Evolutionary conservation across 306 rosid species (phyloP).

Genomic region (Carpinus viminea): DNA sequence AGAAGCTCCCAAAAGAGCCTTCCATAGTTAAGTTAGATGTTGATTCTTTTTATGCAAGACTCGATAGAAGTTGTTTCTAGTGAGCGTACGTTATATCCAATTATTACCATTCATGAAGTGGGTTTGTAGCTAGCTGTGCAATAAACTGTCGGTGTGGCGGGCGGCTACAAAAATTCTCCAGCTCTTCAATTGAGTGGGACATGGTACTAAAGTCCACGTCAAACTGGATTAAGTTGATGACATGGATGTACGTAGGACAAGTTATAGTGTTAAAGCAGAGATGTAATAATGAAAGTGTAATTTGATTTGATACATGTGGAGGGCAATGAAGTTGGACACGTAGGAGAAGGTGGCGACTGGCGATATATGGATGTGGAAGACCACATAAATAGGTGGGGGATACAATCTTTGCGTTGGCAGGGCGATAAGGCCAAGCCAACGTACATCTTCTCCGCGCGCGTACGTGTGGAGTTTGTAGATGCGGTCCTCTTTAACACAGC

Average conservation of each 20-base stretch:
- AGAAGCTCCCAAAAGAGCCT: too few species aligned
- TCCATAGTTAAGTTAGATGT: too few species aligned
- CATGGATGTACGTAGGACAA: conserved; percentile 51
- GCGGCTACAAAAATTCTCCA: too few species aligned
- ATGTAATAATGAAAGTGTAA: conserved; percentile 5
- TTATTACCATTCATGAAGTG: too few species aligned
- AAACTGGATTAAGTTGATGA: conserved; percentile 53
- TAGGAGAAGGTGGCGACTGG: conserved; percentile 11
- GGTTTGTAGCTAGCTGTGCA: too few species aligned
- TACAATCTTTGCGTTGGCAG: conserved; percentile 26
- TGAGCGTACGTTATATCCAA: too few species aligned
- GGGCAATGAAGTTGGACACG: conserved; percentile 40
- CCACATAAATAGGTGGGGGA: conserved; percentile 36
- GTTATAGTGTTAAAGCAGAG: conserved; percentile 19
- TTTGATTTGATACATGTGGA: conserved; percentile 36
- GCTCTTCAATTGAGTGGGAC: too few species aligned
- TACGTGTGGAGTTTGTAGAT: conserved; percentile 16
- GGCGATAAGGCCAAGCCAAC: conserved; percentile 8
- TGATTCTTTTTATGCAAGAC: too few species aligned
- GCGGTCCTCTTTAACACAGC: conserved; percentile 19
- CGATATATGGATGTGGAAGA: conserved; percentile 28
- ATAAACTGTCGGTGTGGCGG: too few species aligned
- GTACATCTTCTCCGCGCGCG: not conserved
- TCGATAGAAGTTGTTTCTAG: too few species aligned
- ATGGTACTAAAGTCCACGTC: too few species aligned